Conservation (phyloP, 768 basidiomycete genomes). For the Boletus reticulatus region DNA sequence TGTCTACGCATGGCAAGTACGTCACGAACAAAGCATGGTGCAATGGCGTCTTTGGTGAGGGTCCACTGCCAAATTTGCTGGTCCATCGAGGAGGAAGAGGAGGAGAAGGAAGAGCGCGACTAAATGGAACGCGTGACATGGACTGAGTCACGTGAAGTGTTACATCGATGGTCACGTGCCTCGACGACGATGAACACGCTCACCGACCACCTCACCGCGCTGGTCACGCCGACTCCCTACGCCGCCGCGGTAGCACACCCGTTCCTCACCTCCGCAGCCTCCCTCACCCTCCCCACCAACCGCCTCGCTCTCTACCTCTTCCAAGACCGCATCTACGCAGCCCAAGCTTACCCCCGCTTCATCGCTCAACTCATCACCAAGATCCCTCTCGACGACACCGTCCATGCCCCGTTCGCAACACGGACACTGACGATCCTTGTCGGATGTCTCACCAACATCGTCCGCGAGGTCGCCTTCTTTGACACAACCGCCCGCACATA, state of each 20-base stretch:
- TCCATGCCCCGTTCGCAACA: conserved; percentile 22
- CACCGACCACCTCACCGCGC: conserved; percentile 36
- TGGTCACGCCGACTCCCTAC: conserved; percentile 40
- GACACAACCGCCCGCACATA: conserved; percentile 44
- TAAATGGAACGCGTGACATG: conserved; percentile 5
- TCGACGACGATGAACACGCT: conserved; percentile 6
- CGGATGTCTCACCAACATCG: conserved; percentile 55
- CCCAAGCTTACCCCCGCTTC: conserved; percentile 71
- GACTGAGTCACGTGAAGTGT: conserved; percentile 1
- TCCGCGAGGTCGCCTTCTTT: conserved; percentile 61
- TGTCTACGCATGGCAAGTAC: conserved; percentile 45
- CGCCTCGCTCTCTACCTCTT: conserved; percentile 62
- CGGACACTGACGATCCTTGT: conserved; percentile 46
- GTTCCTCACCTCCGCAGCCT: conserved; percentile 60
- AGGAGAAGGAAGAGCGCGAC: not conserved
- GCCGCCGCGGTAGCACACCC: conserved; percentile 49
- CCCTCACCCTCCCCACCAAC: conserved; percentile 44
- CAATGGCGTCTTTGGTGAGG: conserved; percentile 51
- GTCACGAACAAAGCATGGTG: conserved; percentile 55
- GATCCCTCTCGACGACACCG: conserved; percentile 42
- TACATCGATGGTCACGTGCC: not conserved
- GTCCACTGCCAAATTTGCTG: conserved; percentile 48
- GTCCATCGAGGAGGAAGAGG: conserved; percentile 5
- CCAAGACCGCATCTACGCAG: conserved; percentile 74
- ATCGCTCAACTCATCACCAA: conserved; percentile 62